phyloP scores from a whole-genome alignment of 345 rosid genomes.

The Arabidopsis suecica region DNA sequence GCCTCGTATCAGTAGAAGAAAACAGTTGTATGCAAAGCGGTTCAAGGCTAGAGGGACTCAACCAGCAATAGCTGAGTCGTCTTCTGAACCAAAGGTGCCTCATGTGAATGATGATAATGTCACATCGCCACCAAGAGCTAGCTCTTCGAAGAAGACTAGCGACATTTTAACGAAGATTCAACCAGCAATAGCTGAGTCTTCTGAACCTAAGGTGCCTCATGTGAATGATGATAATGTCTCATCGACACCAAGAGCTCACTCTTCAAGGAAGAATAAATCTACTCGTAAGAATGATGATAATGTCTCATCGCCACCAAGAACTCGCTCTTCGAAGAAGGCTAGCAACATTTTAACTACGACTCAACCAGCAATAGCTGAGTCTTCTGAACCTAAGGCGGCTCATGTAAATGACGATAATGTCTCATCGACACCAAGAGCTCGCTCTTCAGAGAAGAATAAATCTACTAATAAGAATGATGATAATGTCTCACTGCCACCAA shows the following conservation, averaged over 20 bases:
- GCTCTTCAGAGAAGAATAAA: too few species aligned
- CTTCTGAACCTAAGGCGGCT: constrained; percentile 41
- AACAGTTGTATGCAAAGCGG: too few species aligned
- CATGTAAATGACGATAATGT: background rate
- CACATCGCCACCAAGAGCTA: background rate
- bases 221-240: too few species aligned
- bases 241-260: too few species aligned
- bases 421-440: too few species aligned
- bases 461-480: constrained; percentile 53
- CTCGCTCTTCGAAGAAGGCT: constrained; percentile 45
- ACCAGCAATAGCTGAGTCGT: constrained; percentile 25
- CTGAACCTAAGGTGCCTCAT: constrained; percentile 27
- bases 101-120: constrained; percentile 46
- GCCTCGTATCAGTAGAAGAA: too few species aligned
- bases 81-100: constrained; percentile 47
- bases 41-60: constrained; percentile 34
- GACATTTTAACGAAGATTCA: constrained; percentile 45
- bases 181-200: constrained; percentile 30
- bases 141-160: constrained; percentile 1
- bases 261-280: background rate
- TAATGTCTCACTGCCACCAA: constrained; percentile 41
- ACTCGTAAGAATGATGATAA: constrained; percentile 55
- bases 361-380: constrained; percentile 32
- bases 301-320: constrained; percentile 42
- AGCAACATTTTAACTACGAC: constrained; percentile 42